phyloP scores from a whole-genome alignment of 2,329 filamentous ascomycete species.

The Ceratocystis cacaofunesta region DNA sequence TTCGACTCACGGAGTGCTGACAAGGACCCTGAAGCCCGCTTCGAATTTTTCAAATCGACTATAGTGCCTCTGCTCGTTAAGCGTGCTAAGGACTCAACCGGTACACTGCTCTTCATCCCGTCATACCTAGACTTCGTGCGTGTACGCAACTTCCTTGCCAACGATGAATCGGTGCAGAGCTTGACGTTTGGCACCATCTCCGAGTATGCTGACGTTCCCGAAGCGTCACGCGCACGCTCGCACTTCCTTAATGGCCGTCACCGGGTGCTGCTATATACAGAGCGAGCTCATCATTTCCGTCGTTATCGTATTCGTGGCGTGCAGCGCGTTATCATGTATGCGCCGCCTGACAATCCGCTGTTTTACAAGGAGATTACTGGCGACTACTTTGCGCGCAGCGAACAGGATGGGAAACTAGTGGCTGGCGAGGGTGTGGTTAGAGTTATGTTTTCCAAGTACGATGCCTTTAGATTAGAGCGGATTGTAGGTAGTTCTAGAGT shows the following conservation, averaged over 20 bases:
- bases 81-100: slow-evolving; percentile 46
- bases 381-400: slow-evolving; percentile 47
- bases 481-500: slow-evolving; percentile 71
- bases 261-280: slow-evolving; percentile 75
- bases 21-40: slow-evolving; percentile 72
- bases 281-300: slow-evolving; percentile 91
- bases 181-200: slow-evolving; percentile 65
- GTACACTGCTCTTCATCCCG: slow-evolving; percentile 78
- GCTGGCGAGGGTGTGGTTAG: slow-evolving; percentile 44
- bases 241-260: slow-evolving; percentile 78
- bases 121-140: slow-evolving; percentile 92
- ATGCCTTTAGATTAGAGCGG: slow-evolving; percentile 75
- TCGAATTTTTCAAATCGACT: slow-evolving; percentile 76
- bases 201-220: slow-evolving; percentile 68
- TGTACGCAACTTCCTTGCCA: slow-evolving; percentile 81
- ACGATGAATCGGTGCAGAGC: slow-evolving; percentile 39
- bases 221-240: slow-evolving; percentile 69
- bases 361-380: slow-evolving; percentile 68
- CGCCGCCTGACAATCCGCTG: slow-evolving; percentile 70
- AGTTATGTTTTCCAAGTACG: slow-evolving; percentile 72
- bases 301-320: slow-evolving; percentile 74
- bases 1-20: slow-evolving; percentile 47
- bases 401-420: slow-evolving; percentile 39
- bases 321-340: slow-evolving; percentile 75
- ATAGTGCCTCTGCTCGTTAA: slow-evolving; percentile 63